Evolutionary conservation across 2,329 filamentous ascomycete genomes (phyloP).

Genomic region (Penicillium sp.): DNA sequence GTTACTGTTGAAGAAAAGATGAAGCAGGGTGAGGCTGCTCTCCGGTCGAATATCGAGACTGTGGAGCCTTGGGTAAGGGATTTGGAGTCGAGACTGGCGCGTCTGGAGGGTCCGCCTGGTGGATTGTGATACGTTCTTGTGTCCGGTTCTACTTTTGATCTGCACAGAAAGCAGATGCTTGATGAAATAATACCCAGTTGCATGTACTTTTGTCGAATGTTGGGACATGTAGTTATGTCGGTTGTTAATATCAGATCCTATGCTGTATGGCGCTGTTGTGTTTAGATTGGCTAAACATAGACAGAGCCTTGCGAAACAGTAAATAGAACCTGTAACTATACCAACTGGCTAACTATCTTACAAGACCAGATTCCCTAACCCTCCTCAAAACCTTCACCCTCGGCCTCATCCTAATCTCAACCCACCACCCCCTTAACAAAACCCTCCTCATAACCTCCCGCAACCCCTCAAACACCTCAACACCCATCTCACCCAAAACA

Average conservation of each 20-base stretch:
- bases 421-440: conserved; percentile 53
- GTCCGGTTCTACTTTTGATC: conserved; percentile 4
- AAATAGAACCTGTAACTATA: too few relatives aligned
- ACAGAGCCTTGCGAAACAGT: too few relatives aligned
- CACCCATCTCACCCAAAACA: conserved; percentile 33
- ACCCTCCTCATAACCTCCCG: conserved; percentile 26
- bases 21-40: conserved; percentile 62
- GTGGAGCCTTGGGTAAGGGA: conserved; percentile 87
- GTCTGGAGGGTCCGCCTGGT: conserved; percentile 44
- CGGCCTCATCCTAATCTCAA: conserved; percentile 52
- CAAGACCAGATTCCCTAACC: not conserved
- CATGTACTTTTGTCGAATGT: conserved; percentile 12
- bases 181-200: conserved; percentile 28
- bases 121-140: conserved; percentile 9
- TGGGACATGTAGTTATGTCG: conserved; percentile 7
- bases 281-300: too few relatives aligned
- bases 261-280: conserved; percentile 1
- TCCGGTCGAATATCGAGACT: conserved; percentile 76
- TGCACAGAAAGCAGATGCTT: conserved; percentile 8
- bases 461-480: conserved; percentile 27
- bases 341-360: too few relatives aligned
- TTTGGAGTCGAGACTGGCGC: conserved; percentile 71
- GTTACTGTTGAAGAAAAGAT: conserved; percentile 74
- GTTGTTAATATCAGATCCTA: conserved; percentile 5
- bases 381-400: conserved; percentile 50